phyloP scores from a whole-genome alignment of 306 rosid genomes.

The Potentilla sterilis region DNA sequence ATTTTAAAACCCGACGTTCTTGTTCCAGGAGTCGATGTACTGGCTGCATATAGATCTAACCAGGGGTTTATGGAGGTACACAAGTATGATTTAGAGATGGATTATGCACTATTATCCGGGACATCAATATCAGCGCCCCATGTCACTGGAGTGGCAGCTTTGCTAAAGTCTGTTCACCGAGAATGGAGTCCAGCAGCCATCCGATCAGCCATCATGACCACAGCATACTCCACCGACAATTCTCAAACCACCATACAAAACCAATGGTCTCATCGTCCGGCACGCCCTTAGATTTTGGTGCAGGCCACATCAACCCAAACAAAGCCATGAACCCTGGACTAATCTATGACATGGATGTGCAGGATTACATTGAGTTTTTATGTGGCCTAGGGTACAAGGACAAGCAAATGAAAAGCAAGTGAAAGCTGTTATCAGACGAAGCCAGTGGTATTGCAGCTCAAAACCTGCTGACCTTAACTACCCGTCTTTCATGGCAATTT shows the following conservation, averaged over 20 bases:
- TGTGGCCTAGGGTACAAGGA: slow-evolving; percentile 12
- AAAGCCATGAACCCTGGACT: slow-evolving; percentile 18
- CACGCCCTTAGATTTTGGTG: slow-evolving; percentile 16
- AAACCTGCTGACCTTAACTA: slow-evolving; percentile 14
- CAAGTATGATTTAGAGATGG: neutral
- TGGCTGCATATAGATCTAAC: neutral
- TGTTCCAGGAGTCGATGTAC: slow-evolving; percentile 12
- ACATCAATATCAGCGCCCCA: slow-evolving; percentile 16
- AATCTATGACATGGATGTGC: slow-evolving; percentile 7
- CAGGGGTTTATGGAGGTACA: neutral
- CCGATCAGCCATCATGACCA: slow-evolving; percentile 17
- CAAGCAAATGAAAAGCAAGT: neutral
- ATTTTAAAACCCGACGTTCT: slow-evolving; percentile 20
- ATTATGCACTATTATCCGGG: neutral
- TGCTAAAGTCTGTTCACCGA: slow-evolving; percentile 5
- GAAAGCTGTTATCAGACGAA: neutral
- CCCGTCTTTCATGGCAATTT: slow-evolving; percentile 18
- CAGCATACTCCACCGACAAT: slow-evolving; percentile 10
- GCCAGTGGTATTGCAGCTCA: neutral
- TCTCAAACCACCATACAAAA: neutral
- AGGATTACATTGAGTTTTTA: slow-evolving; percentile 22
- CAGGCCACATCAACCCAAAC: slow-evolving; percentile 21
- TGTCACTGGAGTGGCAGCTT: slow-evolving; percentile 11
- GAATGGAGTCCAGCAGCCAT: slow-evolving; percentile 24
- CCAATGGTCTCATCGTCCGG: neutral